Base-by-base conservation (phyloP, 176 grass and related monocot genomes). In the Avena atlantica region DNA sequence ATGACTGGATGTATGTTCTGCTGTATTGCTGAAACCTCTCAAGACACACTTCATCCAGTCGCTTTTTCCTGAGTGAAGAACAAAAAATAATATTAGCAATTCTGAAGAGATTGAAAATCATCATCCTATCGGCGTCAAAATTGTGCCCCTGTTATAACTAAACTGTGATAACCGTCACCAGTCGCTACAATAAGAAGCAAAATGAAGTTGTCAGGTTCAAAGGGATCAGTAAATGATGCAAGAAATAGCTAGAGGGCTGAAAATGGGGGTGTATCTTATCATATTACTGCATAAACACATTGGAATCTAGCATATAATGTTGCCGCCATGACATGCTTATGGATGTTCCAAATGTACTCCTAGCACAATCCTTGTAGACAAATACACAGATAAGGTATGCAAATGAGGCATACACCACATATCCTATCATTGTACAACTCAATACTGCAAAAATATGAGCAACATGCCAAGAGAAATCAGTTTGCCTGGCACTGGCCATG, bases 21-120 rank as follows among this genome's bases (percentile, higher is more conserved):
- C 92, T 98, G 63, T 98, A 96, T 66, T 94, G 92, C 70, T 96
- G 90, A 90, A 94, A 94, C 19, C 92, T 96, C 83, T 98, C 96
- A 23, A 98, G 87, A 53, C 96, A 98, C 24, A 90, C 77, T 81
- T 98, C 96, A 92, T 96, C 96, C 82, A 98, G 82, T 79, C 93
- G 75, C 24, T 88, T 93, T 85, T 77, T 98, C 69, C 96, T 96
- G 50, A 78, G 25, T 87, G 44, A 77, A 83, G 47, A 67, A 47
- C 10, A 37, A 83, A n/a, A 71, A 45, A 50, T 1, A 57, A 42
- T 21, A 73, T 58, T 85, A 62, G 40, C 29, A 40, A n/a, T 34
- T 78, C 17, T 15, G 2, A n/a, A 12, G 25, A 55, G 49, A 55
- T 76, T 58, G 23, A 12, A 12, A 17, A 1, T 24, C 10, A 2